These are phyloP conservation scores for Penicillium corylophilum DNA, from an alignment of 2,329 filamentous ascomycete species.

Conservation along the genomic window DNA sequence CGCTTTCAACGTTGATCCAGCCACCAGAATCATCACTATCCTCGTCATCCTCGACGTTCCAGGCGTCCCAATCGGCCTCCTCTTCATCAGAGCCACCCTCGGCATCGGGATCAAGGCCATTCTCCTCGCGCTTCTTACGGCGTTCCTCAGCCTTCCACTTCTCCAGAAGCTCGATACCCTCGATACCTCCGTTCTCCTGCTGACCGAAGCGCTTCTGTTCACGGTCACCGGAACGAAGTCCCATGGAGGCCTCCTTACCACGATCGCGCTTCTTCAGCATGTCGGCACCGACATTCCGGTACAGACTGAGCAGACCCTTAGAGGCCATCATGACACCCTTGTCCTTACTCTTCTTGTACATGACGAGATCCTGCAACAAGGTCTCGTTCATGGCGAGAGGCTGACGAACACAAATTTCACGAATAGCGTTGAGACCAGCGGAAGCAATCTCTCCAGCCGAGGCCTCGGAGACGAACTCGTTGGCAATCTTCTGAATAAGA, in stretches of 20 bases:
- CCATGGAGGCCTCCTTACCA: slow-evolving; percentile 86
- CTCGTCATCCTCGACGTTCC: slow-evolving; percentile 60
- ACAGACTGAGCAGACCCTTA: slow-evolving; percentile 84
- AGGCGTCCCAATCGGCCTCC: slow-evolving; percentile 58
- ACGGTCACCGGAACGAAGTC: slow-evolving; percentile 70
- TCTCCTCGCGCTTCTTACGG: slow-evolving; percentile 68
- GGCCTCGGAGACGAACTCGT: slow-evolving; percentile 96
- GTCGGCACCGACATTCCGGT: slow-evolving; percentile 86
- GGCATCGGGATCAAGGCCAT: slow-evolving; percentile 63
- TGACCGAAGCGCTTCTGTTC: slow-evolving; percentile 81
- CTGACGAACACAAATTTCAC: slow-evolving; percentile 89
- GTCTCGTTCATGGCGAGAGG: slow-evolving; percentile 96
- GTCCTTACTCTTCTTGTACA: slow-evolving; percentile 96
- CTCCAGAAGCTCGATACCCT: slow-evolving; percentile 86
- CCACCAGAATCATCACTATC: slow-evolving; percentile 74
- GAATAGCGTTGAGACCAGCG: slow-evolving; percentile 89
- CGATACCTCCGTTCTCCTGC: slow-evolving; percentile 75
- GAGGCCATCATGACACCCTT: slow-evolving; percentile 99
- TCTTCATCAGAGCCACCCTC: slow-evolving; percentile 62
- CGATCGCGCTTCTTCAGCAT: slow-evolving; percentile 86
- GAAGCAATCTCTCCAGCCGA: slow-evolving; percentile 86
- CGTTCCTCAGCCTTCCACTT: slow-evolving; percentile 92
- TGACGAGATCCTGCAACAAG: slow-evolving; percentile 89
- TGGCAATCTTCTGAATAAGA: slow-evolving; percentile 89
- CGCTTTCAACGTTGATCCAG: slow-evolving; percentile 87